These are phyloP conservation scores for Colletotrichum sp. DNA, from an alignment of 2,329 filamentous ascomycete species.

Conservation along the genomic window DNA sequence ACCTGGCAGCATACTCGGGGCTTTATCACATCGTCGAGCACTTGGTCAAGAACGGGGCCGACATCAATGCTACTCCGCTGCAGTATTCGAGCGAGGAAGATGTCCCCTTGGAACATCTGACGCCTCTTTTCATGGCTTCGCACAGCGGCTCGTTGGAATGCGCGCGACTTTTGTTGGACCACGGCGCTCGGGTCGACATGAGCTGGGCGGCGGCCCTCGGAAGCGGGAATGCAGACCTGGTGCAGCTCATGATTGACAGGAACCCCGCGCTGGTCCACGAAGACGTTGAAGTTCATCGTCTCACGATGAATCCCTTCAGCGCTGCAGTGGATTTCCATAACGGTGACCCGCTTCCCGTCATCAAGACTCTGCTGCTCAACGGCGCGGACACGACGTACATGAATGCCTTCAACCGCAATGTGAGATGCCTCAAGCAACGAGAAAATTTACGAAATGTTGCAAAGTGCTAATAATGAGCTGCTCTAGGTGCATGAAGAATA, in stretches of 20 bases:
- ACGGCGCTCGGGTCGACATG: neutral
- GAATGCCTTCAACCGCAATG: neutral
- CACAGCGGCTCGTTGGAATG: neutral
- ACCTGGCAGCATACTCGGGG: neutral
- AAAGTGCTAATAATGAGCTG: neutral
- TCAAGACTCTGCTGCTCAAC: neutral
- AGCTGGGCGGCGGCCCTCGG: neutral
- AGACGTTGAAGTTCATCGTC: neutral
- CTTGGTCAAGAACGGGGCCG: neutral
- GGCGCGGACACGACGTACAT: neutral
- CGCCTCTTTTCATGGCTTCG: neutral
- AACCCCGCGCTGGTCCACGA: neutral
- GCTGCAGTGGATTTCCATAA: neutral
- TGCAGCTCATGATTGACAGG: neutral
- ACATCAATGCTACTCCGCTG: neutral
- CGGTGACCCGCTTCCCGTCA: neutral
- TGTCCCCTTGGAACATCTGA: neutral
- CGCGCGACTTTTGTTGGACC: neutral
- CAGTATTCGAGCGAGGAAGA: neutral
- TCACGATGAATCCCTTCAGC: neutral
- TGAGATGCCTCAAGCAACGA: neutral
- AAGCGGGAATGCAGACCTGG: neutral
- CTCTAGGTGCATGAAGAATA: neutral
- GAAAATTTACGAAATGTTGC: fast-evolving
- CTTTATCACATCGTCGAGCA: neutral